Conservation (phyloP, 2,329 filamentous ascomycete species). For the Penicillium decumbens region DNA sequence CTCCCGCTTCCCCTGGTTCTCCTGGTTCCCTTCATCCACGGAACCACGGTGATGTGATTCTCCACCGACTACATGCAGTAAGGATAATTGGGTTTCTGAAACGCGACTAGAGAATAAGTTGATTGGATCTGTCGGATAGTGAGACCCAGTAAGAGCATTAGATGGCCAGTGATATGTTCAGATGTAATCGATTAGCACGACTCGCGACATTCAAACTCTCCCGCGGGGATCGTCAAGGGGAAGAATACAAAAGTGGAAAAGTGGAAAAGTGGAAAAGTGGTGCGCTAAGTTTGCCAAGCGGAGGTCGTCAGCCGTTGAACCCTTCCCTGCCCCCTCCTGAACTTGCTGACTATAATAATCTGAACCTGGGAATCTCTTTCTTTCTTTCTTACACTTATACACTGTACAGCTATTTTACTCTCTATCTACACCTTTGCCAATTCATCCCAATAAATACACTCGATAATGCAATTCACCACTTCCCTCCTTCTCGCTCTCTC, state of each 20-base stretch:
- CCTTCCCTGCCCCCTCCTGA: background rate
- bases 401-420: background rate
- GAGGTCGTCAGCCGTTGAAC: background rate
- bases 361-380: background rate
- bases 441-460: too few species aligned
- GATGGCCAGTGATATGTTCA: too few species aligned
- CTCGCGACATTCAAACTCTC: too few species aligned
- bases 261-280: background rate
- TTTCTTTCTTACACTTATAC: background rate
- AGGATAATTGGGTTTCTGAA: slow-evolving; percentile 1
- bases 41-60: background rate
- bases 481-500: slow-evolving; percentile 26
- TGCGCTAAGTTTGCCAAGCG: background rate
- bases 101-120: slow-evolving; percentile 2
- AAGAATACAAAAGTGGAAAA: background rate
- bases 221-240: background rate
- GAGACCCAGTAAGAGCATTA: background rate
- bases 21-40: background rate
- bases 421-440: background rate
- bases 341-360: background rate
- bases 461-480: slow-evolving; percentile 28
- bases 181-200: too few species aligned
- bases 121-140: slow-evolving; percentile 1
- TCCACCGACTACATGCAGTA: slow-evolving; percentile 10
- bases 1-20: background rate